Evolutionary conservation across 1,284 basidiomycete species (phyloP), one percentile per base, ranked within the genome.

Genomic region (Leccinum solheimii): DNA sequence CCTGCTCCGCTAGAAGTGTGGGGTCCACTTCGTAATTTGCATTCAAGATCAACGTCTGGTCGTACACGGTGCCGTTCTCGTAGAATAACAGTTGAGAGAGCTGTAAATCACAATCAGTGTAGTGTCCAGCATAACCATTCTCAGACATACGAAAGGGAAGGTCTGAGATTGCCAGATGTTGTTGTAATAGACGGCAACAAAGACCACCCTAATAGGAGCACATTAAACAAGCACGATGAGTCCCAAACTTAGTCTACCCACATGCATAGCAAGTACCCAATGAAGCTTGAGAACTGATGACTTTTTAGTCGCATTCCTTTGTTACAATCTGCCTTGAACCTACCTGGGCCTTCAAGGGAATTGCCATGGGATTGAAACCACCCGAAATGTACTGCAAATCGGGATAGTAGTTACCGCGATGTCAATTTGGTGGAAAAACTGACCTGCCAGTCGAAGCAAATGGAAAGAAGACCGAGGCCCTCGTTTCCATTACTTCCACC

Each of bases 401-500:
- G 2, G 5, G 2, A 21, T 26, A 23, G 62, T 23, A 64, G 8
- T 40, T 3, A 49, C 8, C 0, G 13, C 0, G 1, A 8, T 3
- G 6, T 9, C 8, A 6, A 4, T 34, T 21, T 16, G 3, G 2
- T 3, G 6, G 26, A 3, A 45, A 55, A 58, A 70, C 63, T 45
- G 57, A 73, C 70, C 72, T 74, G 80, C 84, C 86, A 88, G 69
- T 88, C 85, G 51, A 87, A 79, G 65, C 79, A 83, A 62, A 86
- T 68, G 6, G 81, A 78, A 26, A 83, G 68, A 34, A 84, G 62
- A 8, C 81, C 82, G 26, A 84, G 77, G 16, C 83, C 83, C 69
- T 87, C 82, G 62, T 88, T 86, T 63, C 84, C 85, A 64, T 83
- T 83, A 3, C 78, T 82, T 26, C 86, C 85, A 50, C 86, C 86